These are phyloP conservation scores for Trichosanthes cucumerina DNA, from an alignment of 306 rosid species.

Conservation along the genomic window DNA sequence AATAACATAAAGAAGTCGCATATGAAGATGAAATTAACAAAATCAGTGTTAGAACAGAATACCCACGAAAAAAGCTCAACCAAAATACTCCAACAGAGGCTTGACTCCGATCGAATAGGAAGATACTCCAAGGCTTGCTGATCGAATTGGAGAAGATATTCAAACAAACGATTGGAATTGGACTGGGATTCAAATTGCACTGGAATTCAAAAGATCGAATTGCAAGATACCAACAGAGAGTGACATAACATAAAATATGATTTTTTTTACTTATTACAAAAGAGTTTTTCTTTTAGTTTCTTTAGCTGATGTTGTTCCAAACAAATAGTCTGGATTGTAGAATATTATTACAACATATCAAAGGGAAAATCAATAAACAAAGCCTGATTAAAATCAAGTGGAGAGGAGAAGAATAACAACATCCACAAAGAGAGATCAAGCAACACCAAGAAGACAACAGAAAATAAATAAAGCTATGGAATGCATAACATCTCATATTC, in stretches of 20 bases:
- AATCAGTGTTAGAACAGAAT: too few species aligned
- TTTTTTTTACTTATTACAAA: not conserved
- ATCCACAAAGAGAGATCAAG: not conserved
- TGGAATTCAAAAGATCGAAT: too few species aligned
- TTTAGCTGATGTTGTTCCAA: not conserved
- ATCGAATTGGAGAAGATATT: too few species aligned
- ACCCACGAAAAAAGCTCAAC: too few species aligned
- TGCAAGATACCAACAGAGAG: too few species aligned
- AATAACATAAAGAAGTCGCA: too few species aligned
- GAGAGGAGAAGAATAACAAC: not conserved
- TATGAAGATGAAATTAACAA: too few species aligned
- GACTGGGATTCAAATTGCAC: too few species aligned
- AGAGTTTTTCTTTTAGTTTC: not conserved
- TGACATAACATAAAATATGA: not conserved
- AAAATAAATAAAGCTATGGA: not conserved
- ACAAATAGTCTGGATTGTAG: not conserved
- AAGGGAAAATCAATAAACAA: not conserved
- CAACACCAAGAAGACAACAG: not conserved
- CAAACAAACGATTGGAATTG: too few species aligned
- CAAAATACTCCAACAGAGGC: too few species aligned
- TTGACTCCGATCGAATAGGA: too few species aligned
- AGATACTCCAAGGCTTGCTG: too few species aligned
- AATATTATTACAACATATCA: not conserved
- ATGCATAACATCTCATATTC: not conserved
- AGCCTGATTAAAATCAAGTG: not conserved